phyloP scores from a whole-genome alignment of 75 land plant species.

The Azolla pinnata region DNA sequence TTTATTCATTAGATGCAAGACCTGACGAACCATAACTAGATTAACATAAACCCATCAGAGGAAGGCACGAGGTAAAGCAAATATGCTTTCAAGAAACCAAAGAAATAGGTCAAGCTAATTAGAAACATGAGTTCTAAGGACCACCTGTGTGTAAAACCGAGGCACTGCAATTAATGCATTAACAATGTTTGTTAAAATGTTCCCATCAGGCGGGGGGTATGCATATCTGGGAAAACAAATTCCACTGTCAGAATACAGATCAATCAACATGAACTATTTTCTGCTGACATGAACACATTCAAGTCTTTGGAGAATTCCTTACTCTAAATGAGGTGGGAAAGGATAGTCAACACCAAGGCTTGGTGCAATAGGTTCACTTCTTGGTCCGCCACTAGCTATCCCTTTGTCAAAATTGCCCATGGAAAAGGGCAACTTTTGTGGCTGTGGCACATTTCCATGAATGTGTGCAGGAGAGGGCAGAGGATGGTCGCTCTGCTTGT shows the following conservation, averaged over 20 bases:
- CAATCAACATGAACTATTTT: background rate
- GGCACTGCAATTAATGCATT: constrained; percentile 98
- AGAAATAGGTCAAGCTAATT: too few species aligned
- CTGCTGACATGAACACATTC: background rate
- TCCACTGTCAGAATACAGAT: too few species aligned
- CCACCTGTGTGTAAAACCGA: constrained; percentile 89
- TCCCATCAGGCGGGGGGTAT: constrained; percentile 97
- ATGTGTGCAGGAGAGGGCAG: constrained; percentile 11
- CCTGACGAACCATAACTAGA: constrained; percentile 34
- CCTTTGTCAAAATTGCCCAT: constrained; percentile 7
- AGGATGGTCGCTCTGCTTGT: constrained; percentile 12
- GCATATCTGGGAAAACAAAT: constrained; percentile 57
- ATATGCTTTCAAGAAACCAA: too few species aligned
- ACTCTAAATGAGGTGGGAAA: constrained; percentile 94
- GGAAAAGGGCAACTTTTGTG: constrained; percentile 8
- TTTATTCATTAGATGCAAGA: constrained; percentile 95
- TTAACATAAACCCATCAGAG: constrained; percentile 6
- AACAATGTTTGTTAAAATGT: constrained; percentile 85
- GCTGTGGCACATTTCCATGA: constrained; percentile 10
- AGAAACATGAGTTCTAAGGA: background rate
- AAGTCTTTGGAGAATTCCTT: constrained; percentile 3
- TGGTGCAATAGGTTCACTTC: constrained; percentile 72
- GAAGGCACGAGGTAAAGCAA: background rate
- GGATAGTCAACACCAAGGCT: constrained; percentile 89
- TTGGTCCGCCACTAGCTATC: constrained; percentile 2